Conservation (phyloP, 108 stramenopile species). For the Fistulifera solaris region DNA sequence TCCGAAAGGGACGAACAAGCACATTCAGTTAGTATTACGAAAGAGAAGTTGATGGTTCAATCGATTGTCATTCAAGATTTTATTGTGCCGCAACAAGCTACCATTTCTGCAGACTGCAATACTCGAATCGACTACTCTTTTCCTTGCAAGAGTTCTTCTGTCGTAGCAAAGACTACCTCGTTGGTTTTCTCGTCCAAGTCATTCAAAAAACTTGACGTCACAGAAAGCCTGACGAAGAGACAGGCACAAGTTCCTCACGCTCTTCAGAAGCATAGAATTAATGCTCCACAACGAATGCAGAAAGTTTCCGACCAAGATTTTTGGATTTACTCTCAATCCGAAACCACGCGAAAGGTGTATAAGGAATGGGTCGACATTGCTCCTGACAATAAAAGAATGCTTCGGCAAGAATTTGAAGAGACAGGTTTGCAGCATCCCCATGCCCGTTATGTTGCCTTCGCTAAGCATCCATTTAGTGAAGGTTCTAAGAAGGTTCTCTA, state of each 20-base stretch:
- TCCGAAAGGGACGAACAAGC: too few species aligned
- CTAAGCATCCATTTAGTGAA: conserved; percentile 33
- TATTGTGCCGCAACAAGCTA: too few species aligned
- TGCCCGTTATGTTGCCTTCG: conserved; percentile 6
- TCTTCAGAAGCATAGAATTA: not conserved
- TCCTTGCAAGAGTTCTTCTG: not conserved
- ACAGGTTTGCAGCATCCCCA: not conserved
- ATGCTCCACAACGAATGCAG: not conserved
- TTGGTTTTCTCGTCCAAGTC: not conserved
- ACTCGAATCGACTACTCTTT: conserved; percentile 22
- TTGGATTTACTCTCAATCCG: not conserved
- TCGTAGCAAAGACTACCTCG: not conserved
- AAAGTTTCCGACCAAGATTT: not conserved
- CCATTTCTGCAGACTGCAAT: too few species aligned
- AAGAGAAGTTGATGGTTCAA: too few species aligned
- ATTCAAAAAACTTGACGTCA: not conserved
- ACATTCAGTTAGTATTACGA: too few species aligned
- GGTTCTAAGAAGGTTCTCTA: conserved; percentile 38
- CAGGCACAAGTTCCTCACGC: not conserved
- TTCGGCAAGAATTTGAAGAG: not conserved
- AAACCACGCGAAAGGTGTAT: not conserved
- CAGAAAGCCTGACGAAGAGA: not conserved
- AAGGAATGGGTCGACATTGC: not conserved
- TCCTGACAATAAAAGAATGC: too few species aligned
- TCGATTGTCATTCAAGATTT: too few species aligned